phyloP scores from a whole-genome alignment of 2,329 filamentous ascomycete genomes.

The Beauveria varroae region DNA sequence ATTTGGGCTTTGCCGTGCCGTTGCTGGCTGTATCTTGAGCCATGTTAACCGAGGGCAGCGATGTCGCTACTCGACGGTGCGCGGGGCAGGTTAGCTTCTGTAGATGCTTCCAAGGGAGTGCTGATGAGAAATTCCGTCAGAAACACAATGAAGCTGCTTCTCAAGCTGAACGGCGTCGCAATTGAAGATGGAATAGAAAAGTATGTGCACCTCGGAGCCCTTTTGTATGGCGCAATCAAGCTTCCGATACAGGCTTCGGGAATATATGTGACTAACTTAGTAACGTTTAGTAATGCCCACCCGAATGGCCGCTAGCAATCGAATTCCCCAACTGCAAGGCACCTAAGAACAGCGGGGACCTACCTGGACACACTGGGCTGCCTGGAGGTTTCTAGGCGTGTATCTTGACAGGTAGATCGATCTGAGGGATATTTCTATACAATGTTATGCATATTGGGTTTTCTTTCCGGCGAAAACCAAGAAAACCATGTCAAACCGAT shows the following conservation, averaged over 20 bases:
- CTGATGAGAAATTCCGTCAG: background rate
- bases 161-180: background rate
- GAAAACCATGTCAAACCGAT: too few species aligned
- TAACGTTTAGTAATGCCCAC: background rate
- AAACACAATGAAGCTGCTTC: too few species aligned
- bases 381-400: background rate
- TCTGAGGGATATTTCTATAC: too few species aligned
- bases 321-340: background rate
- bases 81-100: background rate
- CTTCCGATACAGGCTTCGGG: constrained; percentile 8
- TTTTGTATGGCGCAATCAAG: constrained; percentile 6
- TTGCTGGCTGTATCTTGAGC: constrained; percentile 4
- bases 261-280: constrained; percentile 10
- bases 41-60: background rate
- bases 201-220: background rate
- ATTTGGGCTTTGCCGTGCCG: constrained; percentile 6
- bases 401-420: background rate
- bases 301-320: background rate
- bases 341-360: background rate
- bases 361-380: too few species aligned
- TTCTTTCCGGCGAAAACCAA: too few species aligned
- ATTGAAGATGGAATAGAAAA: background rate
- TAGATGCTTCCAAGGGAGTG: background rate
- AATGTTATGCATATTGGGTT: too few species aligned
- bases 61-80: background rate